A percentile compares a stretch with the other conserved stretches of the same genome.
Conservation (phyloP, 441 rosid genomes). For the Pelargonium citronellum region DNA sequence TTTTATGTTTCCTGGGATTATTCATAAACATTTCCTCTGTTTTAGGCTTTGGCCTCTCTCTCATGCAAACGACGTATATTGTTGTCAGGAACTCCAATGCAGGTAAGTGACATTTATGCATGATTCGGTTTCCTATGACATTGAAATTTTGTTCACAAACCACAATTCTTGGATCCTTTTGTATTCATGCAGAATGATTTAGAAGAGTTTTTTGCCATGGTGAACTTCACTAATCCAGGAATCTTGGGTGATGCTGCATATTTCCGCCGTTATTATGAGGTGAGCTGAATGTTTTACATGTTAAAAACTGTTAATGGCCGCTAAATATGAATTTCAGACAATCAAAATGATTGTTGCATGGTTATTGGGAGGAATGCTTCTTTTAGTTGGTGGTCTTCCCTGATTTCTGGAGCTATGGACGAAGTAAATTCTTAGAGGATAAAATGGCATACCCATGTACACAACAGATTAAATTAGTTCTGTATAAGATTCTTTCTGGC, state of each 20-base stretch:
- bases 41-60: constrained; percentile 87
- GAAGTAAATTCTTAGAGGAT: neutral
- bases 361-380: neutral
- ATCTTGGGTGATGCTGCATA: constrained; percentile 80
- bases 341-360: constrained; percentile 5
- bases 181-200: constrained; percentile 73
- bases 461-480: neutral
- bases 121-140: constrained; percentile 15
- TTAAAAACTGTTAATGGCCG: constrained; percentile 19
- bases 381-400: neutral
- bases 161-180: constrained; percentile 3
- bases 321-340: neutral
- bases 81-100: constrained; percentile 99
- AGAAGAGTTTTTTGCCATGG: constrained; percentile 98
- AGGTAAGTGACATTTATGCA: constrained; percentile 39
- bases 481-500: neutral
- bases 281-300: constrained; percentile 25
- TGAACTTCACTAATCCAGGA: constrained; percentile 93
- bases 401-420: neutral
- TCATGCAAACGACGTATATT: constrained; percentile 84
- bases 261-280: constrained; percentile 95
- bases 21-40: constrained; percentile 20
- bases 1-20: constrained; percentile 21
- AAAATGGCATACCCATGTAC: neutral
- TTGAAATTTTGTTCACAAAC: constrained; percentile 3